phyloP scores from a whole-genome alignment of 768 basidiomycete species.

The Tricholoma terreum region DNA sequence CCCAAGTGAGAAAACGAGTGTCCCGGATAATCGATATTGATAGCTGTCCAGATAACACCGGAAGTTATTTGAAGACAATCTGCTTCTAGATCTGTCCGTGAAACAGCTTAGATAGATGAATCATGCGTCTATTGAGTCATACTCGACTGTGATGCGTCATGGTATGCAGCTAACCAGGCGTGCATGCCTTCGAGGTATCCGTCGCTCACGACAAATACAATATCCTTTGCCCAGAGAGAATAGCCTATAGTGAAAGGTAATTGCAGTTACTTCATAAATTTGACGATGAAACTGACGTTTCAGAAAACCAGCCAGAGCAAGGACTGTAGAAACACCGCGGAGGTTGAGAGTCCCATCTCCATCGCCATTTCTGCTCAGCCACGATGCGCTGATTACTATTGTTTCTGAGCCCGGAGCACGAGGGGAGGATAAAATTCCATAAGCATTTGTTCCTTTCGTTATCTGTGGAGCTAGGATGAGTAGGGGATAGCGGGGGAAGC shows the following conservation, averaged over 20 bases:
- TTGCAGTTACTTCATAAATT: background rate
- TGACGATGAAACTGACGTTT: constrained; percentile 53
- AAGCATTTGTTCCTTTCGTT: constrained; percentile 71
- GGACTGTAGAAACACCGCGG: constrained; percentile 80
- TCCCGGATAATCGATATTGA: constrained; percentile 93
- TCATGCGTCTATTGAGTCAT: constrained; percentile 3
- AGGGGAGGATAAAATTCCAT: constrained; percentile 78
- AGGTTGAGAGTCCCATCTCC: constrained; percentile 66
- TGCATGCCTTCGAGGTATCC: constrained; percentile 89
- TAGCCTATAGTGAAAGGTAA: constrained; percentile 46
- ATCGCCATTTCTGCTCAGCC: constrained; percentile 68
- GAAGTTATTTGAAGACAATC: constrained; percentile 64
- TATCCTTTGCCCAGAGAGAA: constrained; percentile 93
- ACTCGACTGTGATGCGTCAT: constrained; percentile 69
- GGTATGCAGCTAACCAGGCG: constrained; percentile 86
- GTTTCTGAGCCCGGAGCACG: constrained; percentile 93
- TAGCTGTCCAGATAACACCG: constrained; percentile 93
- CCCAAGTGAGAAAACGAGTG: constrained; percentile 97
- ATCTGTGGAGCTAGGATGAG: constrained; percentile 33
- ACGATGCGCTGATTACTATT: constrained; percentile 88
- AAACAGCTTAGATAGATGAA: background rate
- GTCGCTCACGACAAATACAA: constrained; percentile 87
- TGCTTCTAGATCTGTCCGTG: constrained; percentile 55
- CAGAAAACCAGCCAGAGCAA: constrained; percentile 81
- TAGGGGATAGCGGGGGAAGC: background rate